Evolutionary conservation across 1,139 yeast genomes (phyloP), one percentile per base, ranked within the genome.

Genomic region (Citeromyces siamensis): DNA sequence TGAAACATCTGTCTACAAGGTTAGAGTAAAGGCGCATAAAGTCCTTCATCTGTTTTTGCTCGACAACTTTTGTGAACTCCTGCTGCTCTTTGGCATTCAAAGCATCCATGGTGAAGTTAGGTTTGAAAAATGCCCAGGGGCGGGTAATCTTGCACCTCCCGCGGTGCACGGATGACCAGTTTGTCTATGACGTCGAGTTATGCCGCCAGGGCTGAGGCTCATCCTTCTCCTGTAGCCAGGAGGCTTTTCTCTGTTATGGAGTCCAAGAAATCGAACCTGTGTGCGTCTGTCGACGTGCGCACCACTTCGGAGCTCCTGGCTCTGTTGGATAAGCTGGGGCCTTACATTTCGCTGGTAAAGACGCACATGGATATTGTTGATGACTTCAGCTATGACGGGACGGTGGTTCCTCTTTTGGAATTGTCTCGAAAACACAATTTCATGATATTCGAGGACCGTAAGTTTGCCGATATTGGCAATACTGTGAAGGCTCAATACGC

Each of bases 391-490:
- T 79, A 76, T 51, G 94, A 83, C 40, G 71, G 68, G 1, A 86
- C 97, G 1, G 70, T 90, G 20, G 57, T 58, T 8, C 97, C 96
- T 3, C 62, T 93, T 44, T 58, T 80, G 42, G 73, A 57, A 40
- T 63, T 88, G 23, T 73, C 95, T 6, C 60, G 69, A 46, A 82
- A 83, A 53, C 90, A 86, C 60, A 71, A 80, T 44, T 88, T 88
- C 49, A 60, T 90, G 67, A 79, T 88, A 45, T 88, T 88, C 53
- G 98, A 88, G 60, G 98, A 88, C 60, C 73, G 99, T 46, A 93
- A 93, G 62, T 93, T 93, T 59, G 98, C 98, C 20, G 99, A 93
- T 58, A 93, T 93, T 50, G 99, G 99, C n/a, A 85, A 86, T 51
- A 93, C 98, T 1, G 98, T 90, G 37, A 88, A 88, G 60, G 71